Evolutionary conservation across 129 eudicot genomes (phyloP).

Genomic region (Escallonia herrerae): DNA sequence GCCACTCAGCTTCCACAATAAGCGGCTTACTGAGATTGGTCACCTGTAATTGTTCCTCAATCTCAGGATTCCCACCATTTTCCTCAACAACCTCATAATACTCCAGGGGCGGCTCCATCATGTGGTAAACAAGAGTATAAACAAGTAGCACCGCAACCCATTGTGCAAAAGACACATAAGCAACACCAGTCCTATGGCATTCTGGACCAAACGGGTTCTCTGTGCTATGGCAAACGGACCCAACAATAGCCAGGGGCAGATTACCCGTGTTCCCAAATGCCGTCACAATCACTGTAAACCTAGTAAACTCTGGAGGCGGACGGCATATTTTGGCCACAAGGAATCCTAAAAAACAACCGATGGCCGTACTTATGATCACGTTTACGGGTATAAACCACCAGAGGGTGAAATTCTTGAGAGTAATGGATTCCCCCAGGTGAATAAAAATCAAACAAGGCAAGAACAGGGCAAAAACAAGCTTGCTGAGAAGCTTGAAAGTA

Average conservation of each 20-base stretch:
- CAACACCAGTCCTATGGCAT: conserved; percentile 46
- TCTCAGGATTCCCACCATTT: conserved; percentile 16
- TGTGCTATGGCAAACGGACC: conserved; percentile 48
- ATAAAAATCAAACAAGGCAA: conserved; percentile 72
- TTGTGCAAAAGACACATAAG: conserved; percentile 72
- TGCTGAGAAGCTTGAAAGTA: conserved; percentile 79
- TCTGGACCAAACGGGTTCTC: conserved; percentile 48
- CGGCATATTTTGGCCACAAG: conserved; percentile 57
- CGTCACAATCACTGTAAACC: conserved; percentile 63
- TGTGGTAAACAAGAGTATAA: conserved; percentile 74
- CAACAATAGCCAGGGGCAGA: conserved; percentile 59
- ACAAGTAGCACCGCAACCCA: conserved; percentile 74
- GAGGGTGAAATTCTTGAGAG: conserved; percentile 38
- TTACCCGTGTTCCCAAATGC: conserved; percentile 87
- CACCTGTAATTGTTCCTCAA: conserved; percentile 29
- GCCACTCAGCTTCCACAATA: conserved; percentile 88
- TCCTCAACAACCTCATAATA: conserved; percentile 57
- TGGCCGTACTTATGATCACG: conserved; percentile 51
- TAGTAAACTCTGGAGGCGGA: conserved; percentile 63
- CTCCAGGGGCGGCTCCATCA: conserved; percentile 91
- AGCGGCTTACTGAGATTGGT: conserved; percentile 61
- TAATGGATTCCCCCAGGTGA: conserved; percentile 61
- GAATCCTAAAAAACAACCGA: conserved; percentile 54
- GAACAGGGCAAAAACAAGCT: conserved; percentile 74
- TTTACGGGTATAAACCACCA: conserved; percentile 90